Evolutionary conservation across 768 basidiomycete genomes (phyloP).

Genomic region (Calocybe cyanea): DNA sequence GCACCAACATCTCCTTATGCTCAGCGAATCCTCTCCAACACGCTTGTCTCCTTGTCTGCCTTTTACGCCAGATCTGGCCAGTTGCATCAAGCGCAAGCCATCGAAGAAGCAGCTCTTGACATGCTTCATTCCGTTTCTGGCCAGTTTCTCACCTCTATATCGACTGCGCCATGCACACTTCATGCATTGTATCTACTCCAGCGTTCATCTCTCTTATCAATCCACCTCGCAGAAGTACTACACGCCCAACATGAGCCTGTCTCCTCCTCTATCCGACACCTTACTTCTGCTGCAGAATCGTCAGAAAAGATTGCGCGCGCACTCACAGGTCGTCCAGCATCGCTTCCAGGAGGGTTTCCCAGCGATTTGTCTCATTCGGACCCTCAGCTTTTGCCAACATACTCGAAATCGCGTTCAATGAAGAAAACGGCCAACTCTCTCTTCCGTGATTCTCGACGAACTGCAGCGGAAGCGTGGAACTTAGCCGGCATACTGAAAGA

Average conservation of each 20-base stretch:
- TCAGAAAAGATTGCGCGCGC: conserved; percentile 61
- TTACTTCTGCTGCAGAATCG: conserved; percentile 59
- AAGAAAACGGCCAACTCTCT: conserved; percentile 51
- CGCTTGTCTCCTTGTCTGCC: conserved; percentile 69
- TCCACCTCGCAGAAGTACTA: conserved; percentile 72
- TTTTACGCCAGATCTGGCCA: conserved; percentile 60
- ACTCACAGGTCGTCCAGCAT: conserved; percentile 41
- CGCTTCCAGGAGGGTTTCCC: conserved; percentile 32
- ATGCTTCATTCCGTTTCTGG: conserved; percentile 54
- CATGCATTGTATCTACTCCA: conserved; percentile 68
- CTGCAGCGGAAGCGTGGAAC: conserved; percentile 75
- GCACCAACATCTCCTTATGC: conserved; percentile 55
- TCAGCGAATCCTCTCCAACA: conserved; percentile 58
- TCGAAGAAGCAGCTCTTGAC: conserved; percentile 54
- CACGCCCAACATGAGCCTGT: conserved; percentile 43
- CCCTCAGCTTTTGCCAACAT: conserved; percentile 37
- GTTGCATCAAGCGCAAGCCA: conserved; percentile 47
- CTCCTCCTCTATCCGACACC: conserved; percentile 48
- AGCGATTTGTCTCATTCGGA: conserved; percentile 18
- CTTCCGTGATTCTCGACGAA: conserved; percentile 65
- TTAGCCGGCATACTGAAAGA: conserved; percentile 68
- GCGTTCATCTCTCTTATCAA: conserved; percentile 66
- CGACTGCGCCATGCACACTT: conserved; percentile 50
- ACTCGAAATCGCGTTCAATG: conserved; percentile 46
- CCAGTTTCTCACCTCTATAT: conserved; percentile 32